phyloP scores from a whole-genome alignment of 1,284 basidiomycete genomes.

The Cutaneotrichosporon sp. region DNA sequence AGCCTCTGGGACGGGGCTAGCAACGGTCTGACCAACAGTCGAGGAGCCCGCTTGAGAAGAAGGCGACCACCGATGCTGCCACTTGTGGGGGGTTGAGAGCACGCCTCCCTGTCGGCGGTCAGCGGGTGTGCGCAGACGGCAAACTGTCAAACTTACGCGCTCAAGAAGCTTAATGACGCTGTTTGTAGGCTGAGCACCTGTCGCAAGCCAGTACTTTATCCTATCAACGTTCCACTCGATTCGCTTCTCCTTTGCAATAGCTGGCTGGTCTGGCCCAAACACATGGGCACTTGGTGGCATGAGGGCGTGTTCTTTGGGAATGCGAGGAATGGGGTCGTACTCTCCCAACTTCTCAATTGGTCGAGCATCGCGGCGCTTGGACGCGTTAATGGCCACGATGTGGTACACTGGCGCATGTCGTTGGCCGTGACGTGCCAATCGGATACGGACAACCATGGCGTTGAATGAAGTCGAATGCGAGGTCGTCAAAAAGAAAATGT shows the following conservation, averaged over 20 bases:
- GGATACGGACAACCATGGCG: slow-evolving; percentile 74
- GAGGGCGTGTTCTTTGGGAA: slow-evolving; percentile 18
- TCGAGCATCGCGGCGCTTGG: slow-evolving; percentile 73
- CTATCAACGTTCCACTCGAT: slow-evolving; percentile 86
- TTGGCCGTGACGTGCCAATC: slow-evolving; percentile 77
- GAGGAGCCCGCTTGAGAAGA: neutral
- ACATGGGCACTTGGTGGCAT: slow-evolving; percentile 38
- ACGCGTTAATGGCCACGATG: slow-evolving; percentile 72
- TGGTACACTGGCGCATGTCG: slow-evolving; percentile 78
- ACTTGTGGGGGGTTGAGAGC: slow-evolving; percentile 36
- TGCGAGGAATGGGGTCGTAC: slow-evolving; percentile 63
- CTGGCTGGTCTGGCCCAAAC: slow-evolving; percentile 27
- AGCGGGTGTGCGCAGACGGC: slow-evolving; percentile 1
- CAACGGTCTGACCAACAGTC: too few species aligned
- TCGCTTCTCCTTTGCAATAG: slow-evolving; percentile 57
- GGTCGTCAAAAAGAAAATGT: neutral
- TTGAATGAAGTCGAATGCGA: neutral
- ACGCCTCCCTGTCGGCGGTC: slow-evolving; percentile 33
- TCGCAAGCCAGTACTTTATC: slow-evolving; percentile 80
- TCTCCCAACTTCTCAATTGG: slow-evolving; percentile 85
- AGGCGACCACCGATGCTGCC: slow-evolving; percentile 38
- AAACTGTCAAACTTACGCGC: slow-evolving; percentile 56
- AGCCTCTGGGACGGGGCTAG: too few species aligned
- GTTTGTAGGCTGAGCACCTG: slow-evolving; percentile 77
- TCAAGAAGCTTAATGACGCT: slow-evolving; percentile 72